Percentiles rank a stretch among this genome's conserved stretches.
Evolutionary conservation across 768 basidiomycete species (phyloP).

Genomic region (Agaricus bisporus): DNA sequence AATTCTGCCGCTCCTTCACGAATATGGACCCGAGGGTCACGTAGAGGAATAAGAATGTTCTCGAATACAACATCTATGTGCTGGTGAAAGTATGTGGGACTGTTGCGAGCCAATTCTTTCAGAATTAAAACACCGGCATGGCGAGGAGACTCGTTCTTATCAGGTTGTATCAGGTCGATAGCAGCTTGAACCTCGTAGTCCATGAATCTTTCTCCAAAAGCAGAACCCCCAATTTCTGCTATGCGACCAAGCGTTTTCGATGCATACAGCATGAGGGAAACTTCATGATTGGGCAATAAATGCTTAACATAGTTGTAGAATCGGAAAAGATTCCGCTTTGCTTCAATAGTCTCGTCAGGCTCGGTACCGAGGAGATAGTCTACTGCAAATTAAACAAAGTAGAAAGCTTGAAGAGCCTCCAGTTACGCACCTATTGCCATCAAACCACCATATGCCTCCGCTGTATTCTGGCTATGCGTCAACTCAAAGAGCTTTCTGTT

Average conservation of each 20-base stretch:
- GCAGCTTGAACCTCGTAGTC: conserved; percentile 84
- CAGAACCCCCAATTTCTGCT: conserved; percentile 73
- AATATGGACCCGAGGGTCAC: conserved; percentile 86
- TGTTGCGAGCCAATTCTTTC: conserved; percentile 89
- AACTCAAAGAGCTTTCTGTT: conserved; percentile 76
- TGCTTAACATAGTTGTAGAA: conserved; percentile 93
- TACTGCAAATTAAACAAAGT: conserved; percentile 15
- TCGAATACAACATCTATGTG: conserved; percentile 87
- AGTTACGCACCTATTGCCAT: conserved; percentile 70
- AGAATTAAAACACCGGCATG: conserved; percentile 93
- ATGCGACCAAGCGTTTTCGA: conserved; percentile 91
- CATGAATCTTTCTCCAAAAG: conserved; percentile 87
- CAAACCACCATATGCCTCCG: conserved; percentile 82
- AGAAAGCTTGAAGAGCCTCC: neutral
- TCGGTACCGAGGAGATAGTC: conserved; percentile 76
- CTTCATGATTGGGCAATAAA: conserved; percentile 84
- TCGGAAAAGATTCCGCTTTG: conserved; percentile 74
- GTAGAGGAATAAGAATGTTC: conserved; percentile 84
- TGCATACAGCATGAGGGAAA: conserved; percentile 90
- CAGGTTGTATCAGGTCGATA: conserved; percentile 72
- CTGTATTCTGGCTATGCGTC: conserved; percentile 71
- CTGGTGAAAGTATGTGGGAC: conserved; percentile 80
- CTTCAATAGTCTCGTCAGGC: conserved; percentile 78
- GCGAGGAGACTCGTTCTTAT: conserved; percentile 76
- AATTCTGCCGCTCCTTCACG: conserved; percentile 91